Conservation (phyloP, 202 grass and related monocot genomes). For the Carex sylvatica region DNA sequence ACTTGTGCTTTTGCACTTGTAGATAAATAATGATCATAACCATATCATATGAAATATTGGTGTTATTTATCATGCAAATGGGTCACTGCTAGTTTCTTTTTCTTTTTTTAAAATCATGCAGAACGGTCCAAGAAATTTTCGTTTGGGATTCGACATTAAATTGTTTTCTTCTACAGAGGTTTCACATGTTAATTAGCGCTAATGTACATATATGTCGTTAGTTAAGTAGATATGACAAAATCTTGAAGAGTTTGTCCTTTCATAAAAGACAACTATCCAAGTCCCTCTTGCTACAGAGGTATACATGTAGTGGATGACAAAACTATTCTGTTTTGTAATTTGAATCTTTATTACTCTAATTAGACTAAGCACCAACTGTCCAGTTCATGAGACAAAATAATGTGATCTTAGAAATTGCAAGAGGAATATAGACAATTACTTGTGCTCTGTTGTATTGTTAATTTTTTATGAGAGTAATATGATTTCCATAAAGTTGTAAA, state of each 20-base stretch:
- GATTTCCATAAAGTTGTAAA: background rate
- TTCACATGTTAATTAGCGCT: slow-evolving; percentile 8
- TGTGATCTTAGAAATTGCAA: slow-evolving; percentile 6
- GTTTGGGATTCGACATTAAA: background rate
- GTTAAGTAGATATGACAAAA: slow-evolving; percentile 22
- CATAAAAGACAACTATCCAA: background rate
- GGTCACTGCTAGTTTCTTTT: background rate
- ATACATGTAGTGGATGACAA: slow-evolving; percentile 7
- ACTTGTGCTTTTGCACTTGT: background rate
- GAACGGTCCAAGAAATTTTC: background rate
- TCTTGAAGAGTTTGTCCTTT: background rate
- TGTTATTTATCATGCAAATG: background rate
- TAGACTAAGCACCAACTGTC: slow-evolving; percentile 11
- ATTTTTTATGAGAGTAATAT: background rate
- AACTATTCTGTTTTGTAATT: background rate
- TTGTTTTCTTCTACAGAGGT: background rate
- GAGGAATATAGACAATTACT: background rate
- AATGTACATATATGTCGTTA: background rate
- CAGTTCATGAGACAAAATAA: slow-evolving; percentile 16
- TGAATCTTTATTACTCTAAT: slow-evolving; percentile 5
- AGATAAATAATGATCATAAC: background rate
- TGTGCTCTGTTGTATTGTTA: background rate
- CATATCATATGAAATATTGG: background rate
- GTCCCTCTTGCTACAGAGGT: background rate
- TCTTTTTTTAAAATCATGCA: background rate